Conservation (phyloP, 2,329 filamentous ascomycete species). For the Nemania serpens region DNA sequence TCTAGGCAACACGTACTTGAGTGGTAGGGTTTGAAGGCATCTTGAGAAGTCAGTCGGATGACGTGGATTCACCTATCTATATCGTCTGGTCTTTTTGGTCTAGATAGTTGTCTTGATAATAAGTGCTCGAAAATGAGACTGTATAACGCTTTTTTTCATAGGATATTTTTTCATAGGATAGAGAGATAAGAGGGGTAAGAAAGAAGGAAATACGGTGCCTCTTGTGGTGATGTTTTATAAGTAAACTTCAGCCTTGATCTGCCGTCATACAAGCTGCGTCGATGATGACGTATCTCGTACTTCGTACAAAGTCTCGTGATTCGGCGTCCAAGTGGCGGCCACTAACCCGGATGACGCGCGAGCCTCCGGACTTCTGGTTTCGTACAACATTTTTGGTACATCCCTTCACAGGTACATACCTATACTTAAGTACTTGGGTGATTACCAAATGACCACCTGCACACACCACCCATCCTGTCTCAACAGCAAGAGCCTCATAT, state of each 20-base stretch:
- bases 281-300: slow-evolving; percentile 39
- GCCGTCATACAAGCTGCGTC: slow-evolving; percentile 32
- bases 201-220: background rate
- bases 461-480: background rate
- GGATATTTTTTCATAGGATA: too few species aligned
- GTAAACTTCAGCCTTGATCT: slow-evolving; percentile 4
- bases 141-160: background rate
- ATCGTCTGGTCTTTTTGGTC: slow-evolving; percentile 7
- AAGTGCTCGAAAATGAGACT: too few species aligned
- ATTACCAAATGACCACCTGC: background rate
- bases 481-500: background rate
- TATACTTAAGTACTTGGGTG: background rate
- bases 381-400: too few species aligned
- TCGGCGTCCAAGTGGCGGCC: slow-evolving; percentile 36
- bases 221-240: slow-evolving; percentile 12
- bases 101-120: background rate
- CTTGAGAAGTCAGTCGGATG: slow-evolving; percentile 24
- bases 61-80: background rate
- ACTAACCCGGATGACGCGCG: slow-evolving; percentile 16
- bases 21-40: slow-evolving; percentile 36
- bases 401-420: too few species aligned
- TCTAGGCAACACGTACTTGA: slow-evolving; percentile 31
- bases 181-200: background rate
- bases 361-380: slow-evolving; percentile 27
- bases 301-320: slow-evolving; percentile 35